Percentiles rank a stretch among this genome's conserved stretches.
Evolutionary conservation across 768 basidiomycete species (phyloP).

Genomic region (Pulveroboletus ravenelii): DNA sequence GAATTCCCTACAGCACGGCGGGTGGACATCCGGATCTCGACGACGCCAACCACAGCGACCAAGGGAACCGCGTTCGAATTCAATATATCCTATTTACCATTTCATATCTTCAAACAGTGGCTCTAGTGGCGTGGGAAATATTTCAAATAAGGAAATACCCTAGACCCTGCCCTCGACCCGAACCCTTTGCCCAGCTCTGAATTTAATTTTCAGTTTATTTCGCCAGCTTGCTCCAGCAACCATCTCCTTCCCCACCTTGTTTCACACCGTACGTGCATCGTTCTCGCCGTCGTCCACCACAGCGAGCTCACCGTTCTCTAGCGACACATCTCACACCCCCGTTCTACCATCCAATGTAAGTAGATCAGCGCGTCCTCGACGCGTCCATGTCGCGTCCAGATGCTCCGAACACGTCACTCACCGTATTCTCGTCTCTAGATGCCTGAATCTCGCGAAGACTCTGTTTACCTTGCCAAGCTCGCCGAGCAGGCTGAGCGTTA

Average conservation of each 20-base stretch:
- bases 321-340: constrained; percentile 15
- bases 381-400: constrained; percentile 29
- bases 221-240: constrained; percentile 44
- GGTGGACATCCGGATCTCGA: not conserved
- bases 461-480: constrained; percentile 99
- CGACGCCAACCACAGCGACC: constrained; percentile 2
- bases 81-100: not conserved
- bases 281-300: constrained; percentile 29
- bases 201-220: constrained; percentile 59
- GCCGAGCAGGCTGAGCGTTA: constrained; percentile 99
- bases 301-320: constrained; percentile 33
- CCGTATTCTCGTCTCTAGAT: constrained; percentile 42
- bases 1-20: too few relatives aligned
- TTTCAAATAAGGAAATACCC: constrained; percentile 25
- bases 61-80: not conserved
- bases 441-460: constrained; percentile 85
- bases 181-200: constrained; percentile 73
- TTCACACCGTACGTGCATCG: constrained; percentile 40
- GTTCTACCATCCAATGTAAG: constrained; percentile 39
- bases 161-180: constrained; percentile 40
- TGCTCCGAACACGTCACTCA: constrained; percentile 16
- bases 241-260: constrained; percentile 39
- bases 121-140: constrained; percentile 24
- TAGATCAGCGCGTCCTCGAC: constrained; percentile 35
- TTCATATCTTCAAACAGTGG: constrained; percentile 5